Conservation (phyloP, 2,329 filamentous ascomycete species). For the Chrysoporthe austroafricana region DNA sequence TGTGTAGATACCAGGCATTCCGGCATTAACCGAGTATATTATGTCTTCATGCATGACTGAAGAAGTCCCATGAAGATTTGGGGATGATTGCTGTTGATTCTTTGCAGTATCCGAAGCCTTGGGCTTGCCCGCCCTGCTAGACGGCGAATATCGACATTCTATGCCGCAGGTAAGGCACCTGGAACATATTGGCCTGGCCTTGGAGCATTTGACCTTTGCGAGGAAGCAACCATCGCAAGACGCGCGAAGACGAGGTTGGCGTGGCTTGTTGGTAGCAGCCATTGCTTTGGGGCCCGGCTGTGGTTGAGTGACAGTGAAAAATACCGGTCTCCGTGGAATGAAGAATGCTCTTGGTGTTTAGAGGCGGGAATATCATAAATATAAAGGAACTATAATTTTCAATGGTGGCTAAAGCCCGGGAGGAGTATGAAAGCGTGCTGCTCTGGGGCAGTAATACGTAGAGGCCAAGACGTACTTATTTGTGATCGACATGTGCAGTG, state of each 20-base stretch:
- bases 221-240: conserved; percentile 60
- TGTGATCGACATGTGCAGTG: neutral
- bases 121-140: conserved; percentile 54
- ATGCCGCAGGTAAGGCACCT: conserved; percentile 54
- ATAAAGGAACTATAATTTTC: neutral
- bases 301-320: neutral
- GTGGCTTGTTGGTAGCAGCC: conserved; percentile 39
- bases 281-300: conserved; percentile 7
- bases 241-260: conserved; percentile 48
- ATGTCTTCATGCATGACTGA: conserved; percentile 37
- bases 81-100: conserved; percentile 24
- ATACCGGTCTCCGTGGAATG: neutral
- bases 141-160: conserved; percentile 57
- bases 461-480: neutral
- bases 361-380: neutral
- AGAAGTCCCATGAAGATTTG: conserved; percentile 33
- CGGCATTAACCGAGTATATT: conserved; percentile 36
- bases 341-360: neutral
- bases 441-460: conserved; percentile 1
- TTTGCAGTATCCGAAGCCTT: conserved; percentile 44
- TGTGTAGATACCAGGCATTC: conserved; percentile 40
- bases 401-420: neutral
- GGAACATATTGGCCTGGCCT: conserved; percentile 56
- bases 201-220: conserved; percentile 61
- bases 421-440: neutral